Evolutionary conservation across 2,329 filamentous ascomycete species (phyloP).

Genomic region (Fusarium pilosicola): DNA sequence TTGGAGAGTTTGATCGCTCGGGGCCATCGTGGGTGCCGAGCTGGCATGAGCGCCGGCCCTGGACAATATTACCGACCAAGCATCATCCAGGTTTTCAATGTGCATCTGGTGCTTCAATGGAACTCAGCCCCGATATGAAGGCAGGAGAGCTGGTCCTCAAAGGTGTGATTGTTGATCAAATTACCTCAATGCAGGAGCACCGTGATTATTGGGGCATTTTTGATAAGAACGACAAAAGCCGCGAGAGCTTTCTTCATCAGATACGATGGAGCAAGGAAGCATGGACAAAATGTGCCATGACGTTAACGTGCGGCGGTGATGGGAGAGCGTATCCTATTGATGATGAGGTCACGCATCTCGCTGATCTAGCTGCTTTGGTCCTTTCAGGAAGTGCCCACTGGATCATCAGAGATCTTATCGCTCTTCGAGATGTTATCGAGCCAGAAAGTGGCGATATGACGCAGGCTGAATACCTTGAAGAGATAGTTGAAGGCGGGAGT

Average conservation of each 20-base stretch:
- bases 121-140: rapidly evolving
- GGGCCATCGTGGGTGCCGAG: background rate
- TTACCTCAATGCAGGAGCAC: rapidly evolving
- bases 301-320: rapidly evolving
- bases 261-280: background rate
- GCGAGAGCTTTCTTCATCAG: rapidly evolving
- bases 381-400: rapidly evolving
- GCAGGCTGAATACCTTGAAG: rapidly evolving
- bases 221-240: background rate
- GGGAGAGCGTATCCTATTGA: background rate
- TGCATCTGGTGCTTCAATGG: rapidly evolving
- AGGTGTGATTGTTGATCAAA: rapidly evolving
- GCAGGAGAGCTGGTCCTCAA: background rate
- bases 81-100: rapidly evolving
- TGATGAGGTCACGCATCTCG: rapidly evolving
- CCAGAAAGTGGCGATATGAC: rapidly evolving
- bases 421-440: rapidly evolving
- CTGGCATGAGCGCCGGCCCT: background rate
- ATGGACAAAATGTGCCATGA: background rate
- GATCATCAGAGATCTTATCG: background rate
- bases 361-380: rapidly evolving
- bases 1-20: rapidly evolving
- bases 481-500: rapidly evolving
- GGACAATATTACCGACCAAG: background rate
- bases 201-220: rapidly evolving